These are phyloP conservation scores for Aplosporella prunicola DNA, from an alignment of 2,329 filamentous ascomycete species.

Conservation along the genomic window DNA sequence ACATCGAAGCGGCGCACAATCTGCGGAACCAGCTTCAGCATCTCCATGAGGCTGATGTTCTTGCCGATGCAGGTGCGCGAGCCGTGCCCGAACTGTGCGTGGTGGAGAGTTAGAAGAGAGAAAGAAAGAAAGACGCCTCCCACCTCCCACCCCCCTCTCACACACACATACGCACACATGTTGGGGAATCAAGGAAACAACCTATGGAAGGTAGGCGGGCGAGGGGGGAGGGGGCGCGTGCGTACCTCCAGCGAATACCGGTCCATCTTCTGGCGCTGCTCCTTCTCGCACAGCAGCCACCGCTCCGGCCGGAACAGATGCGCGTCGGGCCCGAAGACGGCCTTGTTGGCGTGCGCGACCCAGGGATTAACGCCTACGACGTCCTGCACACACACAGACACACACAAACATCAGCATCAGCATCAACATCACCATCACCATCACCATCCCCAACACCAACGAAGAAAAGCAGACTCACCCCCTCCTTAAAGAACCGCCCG, in stretches of 20 bases:
- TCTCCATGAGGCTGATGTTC: slow-evolving; percentile 28
- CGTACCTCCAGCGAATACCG: slow-evolving; percentile 1
- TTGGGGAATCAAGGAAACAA: too few relatives aligned
- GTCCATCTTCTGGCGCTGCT: background rate
- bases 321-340: slow-evolving; percentile 28
- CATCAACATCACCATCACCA: too few relatives aligned
- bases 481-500: slow-evolving; percentile 26
- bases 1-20: slow-evolving; percentile 1
- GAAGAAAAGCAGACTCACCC: too few relatives aligned
- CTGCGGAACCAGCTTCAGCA: slow-evolving; percentile 26
- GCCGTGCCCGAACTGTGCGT: slow-evolving; percentile 29
- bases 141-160: too few relatives aligned
- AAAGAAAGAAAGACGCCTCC: too few relatives aligned
- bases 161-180: too few relatives aligned
- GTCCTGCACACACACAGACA: too few relatives aligned
- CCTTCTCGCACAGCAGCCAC: slow-evolving; percentile 17
- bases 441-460: too few relatives aligned
- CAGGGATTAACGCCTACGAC: slow-evolving; percentile 31
- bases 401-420: too few relatives aligned
- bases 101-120: too few relatives aligned
- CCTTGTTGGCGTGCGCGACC: slow-evolving; percentile 27
- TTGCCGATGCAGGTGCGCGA: slow-evolving; percentile 29
- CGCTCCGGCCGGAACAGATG: slow-evolving; percentile 30
- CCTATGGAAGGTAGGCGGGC: too few relatives aligned
- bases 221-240: too few relatives aligned